Percentiles rank a stretch among this genome's conserved stretches.
Conservation (phyloP, 78 protist species). For the Dictyostelium capitatum region DNA sequence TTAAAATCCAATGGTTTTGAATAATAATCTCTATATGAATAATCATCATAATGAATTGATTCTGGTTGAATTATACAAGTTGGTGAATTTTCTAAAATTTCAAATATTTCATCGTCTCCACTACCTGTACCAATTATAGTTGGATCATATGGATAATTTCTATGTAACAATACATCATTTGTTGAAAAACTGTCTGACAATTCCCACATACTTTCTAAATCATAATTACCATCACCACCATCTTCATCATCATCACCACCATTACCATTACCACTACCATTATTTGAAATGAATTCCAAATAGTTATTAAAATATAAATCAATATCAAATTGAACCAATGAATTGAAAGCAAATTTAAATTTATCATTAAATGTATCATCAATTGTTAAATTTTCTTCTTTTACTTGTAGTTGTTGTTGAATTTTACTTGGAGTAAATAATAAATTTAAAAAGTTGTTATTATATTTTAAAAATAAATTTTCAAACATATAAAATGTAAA, state of each 20-base stretch:
- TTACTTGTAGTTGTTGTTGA: neutral
- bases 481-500: neutral
- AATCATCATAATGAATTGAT: slow-evolving; percentile 1
- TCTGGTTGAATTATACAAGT: slow-evolving; percentile 26
- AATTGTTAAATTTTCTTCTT: neutral
- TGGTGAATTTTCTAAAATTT: slow-evolving; percentile 57
- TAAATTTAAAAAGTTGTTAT: slow-evolving; percentile 9
- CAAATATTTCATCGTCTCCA: slow-evolving; percentile 31
- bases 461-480: neutral
- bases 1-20: neutral
- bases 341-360: neutral
- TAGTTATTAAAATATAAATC: slow-evolving; percentile 61
- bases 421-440: slow-evolving; percentile 3
- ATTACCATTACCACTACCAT: neutral
- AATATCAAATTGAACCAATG: neutral
- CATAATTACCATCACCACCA: neutral
- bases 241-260: neutral
- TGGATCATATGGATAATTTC: slow-evolving; percentile 1
- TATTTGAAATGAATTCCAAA: neutral
- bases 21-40: neutral
- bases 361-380: neutral
- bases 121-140: neutral
- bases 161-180: slow-evolving; percentile 7
- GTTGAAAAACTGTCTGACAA: slow-evolving; percentile 29
- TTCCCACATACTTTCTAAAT: slow-evolving; percentile 17